Evolutionary conservation across 257 asterid species (phyloP).

Genomic region (Gentiana macrophylla): DNA sequence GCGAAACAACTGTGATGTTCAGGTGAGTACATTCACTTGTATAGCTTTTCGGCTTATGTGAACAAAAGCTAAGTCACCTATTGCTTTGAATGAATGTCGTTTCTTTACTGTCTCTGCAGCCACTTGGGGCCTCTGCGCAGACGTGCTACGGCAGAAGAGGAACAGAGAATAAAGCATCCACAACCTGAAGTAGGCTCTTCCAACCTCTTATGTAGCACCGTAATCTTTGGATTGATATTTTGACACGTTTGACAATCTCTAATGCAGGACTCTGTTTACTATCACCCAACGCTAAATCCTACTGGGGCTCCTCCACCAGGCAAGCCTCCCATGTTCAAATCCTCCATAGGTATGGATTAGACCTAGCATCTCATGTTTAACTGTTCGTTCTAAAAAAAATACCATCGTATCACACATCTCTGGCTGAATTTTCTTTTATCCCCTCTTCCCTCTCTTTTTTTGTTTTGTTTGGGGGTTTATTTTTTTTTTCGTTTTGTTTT

Average conservation of each 20-base stretch:
- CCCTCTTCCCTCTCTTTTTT: neutral
- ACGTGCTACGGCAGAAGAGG: slow-evolving; percentile 75
- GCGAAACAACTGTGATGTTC: slow-evolving; percentile 97
- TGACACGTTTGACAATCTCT: slow-evolving; percentile 8
- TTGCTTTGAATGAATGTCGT: slow-evolving; percentile 5
- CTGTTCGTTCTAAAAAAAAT: too few species aligned
- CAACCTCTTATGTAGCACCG: too few species aligned
- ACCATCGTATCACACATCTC: too few species aligned
- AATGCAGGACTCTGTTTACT: slow-evolving; percentile 92
- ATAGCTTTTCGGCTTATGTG: neutral
- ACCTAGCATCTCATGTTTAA: neutral
- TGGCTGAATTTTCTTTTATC: too few species aligned
- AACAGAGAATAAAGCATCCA: slow-evolving; percentile 81
- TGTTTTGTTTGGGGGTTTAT: neutral
- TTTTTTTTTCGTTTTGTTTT: slow-evolving; percentile 3
- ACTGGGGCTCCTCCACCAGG: slow-evolving; percentile 99
- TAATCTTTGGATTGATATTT: slow-evolving; percentile 7
- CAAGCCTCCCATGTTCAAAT: slow-evolving; percentile 94
- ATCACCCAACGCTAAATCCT: slow-evolving; percentile 95
- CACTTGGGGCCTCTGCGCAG: slow-evolving; percentile 87
- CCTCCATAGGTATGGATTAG: slow-evolving; percentile 59
- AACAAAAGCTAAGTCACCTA: neutral
- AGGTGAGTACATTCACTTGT: slow-evolving; percentile 42
- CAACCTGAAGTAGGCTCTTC: slow-evolving; percentile 56
- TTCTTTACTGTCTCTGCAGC: slow-evolving; percentile 37